Base-by-base conservation (phyloP, 2,329 filamentous ascomycete genomes). In the Fusarium chlamydosporum region DNA sequence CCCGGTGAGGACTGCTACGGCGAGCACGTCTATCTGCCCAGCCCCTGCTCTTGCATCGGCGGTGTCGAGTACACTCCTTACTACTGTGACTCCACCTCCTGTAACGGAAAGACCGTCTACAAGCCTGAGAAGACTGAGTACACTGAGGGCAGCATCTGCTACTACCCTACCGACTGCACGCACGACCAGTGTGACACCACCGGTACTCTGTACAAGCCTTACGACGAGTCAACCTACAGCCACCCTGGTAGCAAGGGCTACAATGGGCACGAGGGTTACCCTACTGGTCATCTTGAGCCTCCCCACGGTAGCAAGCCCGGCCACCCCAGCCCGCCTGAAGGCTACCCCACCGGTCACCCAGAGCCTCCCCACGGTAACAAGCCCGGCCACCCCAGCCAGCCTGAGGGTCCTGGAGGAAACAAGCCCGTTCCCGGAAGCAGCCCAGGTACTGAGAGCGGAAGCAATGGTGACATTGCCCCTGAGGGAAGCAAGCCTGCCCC, bases 11-110 rank as follows among this genome's bases (percentile, higher is more conserved):
- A 68, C 13, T 72, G 70, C 37, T 18, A 38, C 3, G 64, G 54
- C 6, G 40, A 72, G 52, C 20, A 48, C 12, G 70, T 72, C 42
- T 72, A 51, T 45, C n/a, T 73, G 27, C 38, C 38, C 2, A 60
- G 60, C 55, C 12, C 48, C 27, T 73, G 70, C 54, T 26, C 33
- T 42, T 73, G 70, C 60, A 46, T 51, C 41, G 70, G 68, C 12
- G 68, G 68, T 6, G 26, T 38, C 20, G 51, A 58, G 29, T 71
- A 73, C 51, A 27, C 38, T 38, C 71, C 71, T 43, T 58, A 61
- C 45, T 42, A 46, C 48, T 73, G 71, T 58, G 37, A 27, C 11
- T 35, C 35, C 27, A 37, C 37, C 7, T 23, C 23, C 53, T 73
- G 71, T 58, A 29, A 46, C 16, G 62, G 68, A 20, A 27, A 56